Conservation (phyloP, 148 eudicot species). For the Pouteria glomerata region DNA sequence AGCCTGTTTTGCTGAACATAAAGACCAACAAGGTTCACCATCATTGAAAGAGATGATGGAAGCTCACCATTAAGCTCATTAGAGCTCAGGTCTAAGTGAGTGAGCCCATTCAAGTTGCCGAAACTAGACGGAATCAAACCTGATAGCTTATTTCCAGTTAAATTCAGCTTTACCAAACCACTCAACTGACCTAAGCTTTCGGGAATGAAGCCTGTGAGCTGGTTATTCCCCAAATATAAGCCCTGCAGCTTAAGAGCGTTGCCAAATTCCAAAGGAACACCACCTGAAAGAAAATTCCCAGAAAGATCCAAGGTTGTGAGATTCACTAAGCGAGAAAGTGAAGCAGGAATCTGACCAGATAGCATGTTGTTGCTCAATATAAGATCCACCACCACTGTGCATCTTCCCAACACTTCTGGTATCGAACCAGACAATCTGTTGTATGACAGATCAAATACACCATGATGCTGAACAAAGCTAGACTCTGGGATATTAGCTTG, state of each 20-base stretch:
- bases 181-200: slow-evolving; percentile 34
- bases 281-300: slow-evolving; percentile 31
- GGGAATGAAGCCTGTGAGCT: slow-evolving; percentile 36
- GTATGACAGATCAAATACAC: slow-evolving; percentile 40
- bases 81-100: slow-evolving; percentile 45
- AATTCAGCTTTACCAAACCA: slow-evolving; percentile 45
- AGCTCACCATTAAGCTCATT: slow-evolving; percentile 35
- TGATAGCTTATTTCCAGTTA: slow-evolving; percentile 33
- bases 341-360: slow-evolving; percentile 38
- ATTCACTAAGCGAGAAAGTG: slow-evolving; percentile 29
- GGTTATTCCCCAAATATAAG: slow-evolving; percentile 40
- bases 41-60: slow-evolving; percentile 29
- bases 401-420: slow-evolving; percentile 41
- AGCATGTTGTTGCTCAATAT: slow-evolving; percentile 38
- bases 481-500: slow-evolving; percentile 42
- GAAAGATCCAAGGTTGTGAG: slow-evolving; percentile 46
- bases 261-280: slow-evolving; percentile 34
- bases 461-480: slow-evolving; percentile 46
- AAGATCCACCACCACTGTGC: slow-evolving; percentile 43
- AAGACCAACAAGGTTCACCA: slow-evolving; percentile 47
- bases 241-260: slow-evolving; percentile 31
- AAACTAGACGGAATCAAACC: slow-evolving; percentile 36
- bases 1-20: slow-evolving; percentile 37
- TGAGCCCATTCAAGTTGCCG: slow-evolving; percentile 35
- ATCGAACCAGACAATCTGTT: slow-evolving; percentile 38